Evolutionary conservation across 306 rosid genomes (phyloP).

Genomic region (Heteromeles arbutifolia): DNA sequence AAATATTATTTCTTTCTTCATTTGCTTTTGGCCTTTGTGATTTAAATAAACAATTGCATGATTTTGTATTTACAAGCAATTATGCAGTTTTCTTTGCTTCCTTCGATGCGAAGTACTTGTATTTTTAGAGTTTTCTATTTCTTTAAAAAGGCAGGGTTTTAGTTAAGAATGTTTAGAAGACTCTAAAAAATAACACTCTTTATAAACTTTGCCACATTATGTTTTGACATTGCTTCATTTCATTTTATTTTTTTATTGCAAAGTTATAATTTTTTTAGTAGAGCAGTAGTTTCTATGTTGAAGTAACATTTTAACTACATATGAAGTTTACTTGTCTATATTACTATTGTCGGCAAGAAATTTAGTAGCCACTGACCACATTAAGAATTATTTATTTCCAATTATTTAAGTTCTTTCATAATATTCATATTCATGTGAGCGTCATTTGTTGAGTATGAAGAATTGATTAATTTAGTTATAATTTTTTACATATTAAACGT

Average conservation of each 20-base stretch:
- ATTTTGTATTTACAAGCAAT: neutral
- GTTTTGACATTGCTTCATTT: no score
- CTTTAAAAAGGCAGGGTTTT: no score
- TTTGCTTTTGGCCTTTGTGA: neutral
- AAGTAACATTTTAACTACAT: no score
- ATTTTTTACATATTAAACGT: neutral
- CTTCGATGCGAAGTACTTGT: slow-evolving; percentile 31
- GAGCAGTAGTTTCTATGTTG: neutral
- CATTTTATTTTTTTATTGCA: no score
- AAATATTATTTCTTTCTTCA: neutral
- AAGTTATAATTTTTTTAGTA: neutral
- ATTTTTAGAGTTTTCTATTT: neutral
- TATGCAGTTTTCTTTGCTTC: slow-evolving; percentile 19
- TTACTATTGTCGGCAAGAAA: neutral
- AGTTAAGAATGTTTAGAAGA: no score
- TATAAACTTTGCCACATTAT: no score
- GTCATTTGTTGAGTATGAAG: neutral
- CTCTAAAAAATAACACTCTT: accelerated
- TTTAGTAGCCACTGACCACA: neutral
- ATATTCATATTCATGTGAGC: neutral
- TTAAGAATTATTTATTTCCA: neutral
- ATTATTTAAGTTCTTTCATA: neutral
- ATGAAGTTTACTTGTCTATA: neutral
- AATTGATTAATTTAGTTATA: no score
- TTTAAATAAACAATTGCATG: neutral